phyloP scores from a whole-genome alignment of 768 basidiomycete genomes.

The Megacollybia marginata region DNA sequence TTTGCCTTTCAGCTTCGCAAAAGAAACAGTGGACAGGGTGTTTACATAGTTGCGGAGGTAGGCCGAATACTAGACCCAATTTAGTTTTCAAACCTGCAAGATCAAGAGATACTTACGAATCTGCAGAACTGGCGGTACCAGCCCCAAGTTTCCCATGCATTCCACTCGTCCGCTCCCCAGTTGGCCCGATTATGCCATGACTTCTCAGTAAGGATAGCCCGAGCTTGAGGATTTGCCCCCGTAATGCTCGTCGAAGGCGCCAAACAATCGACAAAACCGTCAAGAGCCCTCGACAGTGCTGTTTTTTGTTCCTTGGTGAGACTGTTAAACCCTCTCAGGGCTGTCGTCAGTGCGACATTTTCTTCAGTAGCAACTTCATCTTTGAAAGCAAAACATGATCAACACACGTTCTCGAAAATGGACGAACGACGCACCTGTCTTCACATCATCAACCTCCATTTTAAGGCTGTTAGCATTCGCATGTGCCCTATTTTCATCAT shows the following conservation, averaged over 20 bases:
- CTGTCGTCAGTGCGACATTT: conserved; percentile 61
- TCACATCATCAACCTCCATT: conserved; percentile 46
- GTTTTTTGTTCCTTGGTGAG: conserved; percentile 72
- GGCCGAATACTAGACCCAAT: conserved; percentile 55
- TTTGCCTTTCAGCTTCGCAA: conserved; percentile 53
- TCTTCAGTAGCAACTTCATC: conserved; percentile 46
- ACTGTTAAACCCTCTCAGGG: conserved; percentile 68
- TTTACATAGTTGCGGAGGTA: conserved; percentile 70
- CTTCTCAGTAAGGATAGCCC: conserved; percentile 52
- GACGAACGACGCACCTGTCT: conserved; percentile 30
- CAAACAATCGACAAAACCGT: conserved; percentile 67
- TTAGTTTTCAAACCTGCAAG: neutral
- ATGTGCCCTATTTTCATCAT: conserved; percentile 76
- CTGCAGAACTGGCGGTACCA: conserved; percentile 91
- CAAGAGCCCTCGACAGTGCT: conserved; percentile 63
- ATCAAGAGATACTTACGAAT: conserved; percentile 39
- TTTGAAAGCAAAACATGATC: conserved; percentile 11
- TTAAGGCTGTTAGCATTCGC: conserved; percentile 53
- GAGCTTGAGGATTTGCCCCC: conserved; percentile 43
- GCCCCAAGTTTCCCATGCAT: conserved; percentile 81
- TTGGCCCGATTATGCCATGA: conserved; percentile 64
- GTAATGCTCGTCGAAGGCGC: conserved; percentile 32
- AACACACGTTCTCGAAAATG: neutral
- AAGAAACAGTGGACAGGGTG: conserved; percentile 63
- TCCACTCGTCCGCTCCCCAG: conserved; percentile 76